A percentile compares a stretch with the other conserved stretches of the same genome.
Conservation (phyloP, 257 asterid genomes). For the Capsicum rhomboideum region DNA sequence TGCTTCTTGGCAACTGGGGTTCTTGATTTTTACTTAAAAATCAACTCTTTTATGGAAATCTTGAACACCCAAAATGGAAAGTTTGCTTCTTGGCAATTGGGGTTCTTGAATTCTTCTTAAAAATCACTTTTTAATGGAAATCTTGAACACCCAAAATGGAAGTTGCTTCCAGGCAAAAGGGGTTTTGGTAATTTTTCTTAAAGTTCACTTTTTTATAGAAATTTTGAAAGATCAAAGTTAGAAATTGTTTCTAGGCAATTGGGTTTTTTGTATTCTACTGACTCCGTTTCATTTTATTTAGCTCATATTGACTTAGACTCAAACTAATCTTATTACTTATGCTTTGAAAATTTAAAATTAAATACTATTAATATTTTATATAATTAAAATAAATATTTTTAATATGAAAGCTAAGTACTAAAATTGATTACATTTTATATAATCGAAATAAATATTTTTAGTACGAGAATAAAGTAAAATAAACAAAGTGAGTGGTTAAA, state of each 20-base stretch:
- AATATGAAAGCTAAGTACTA: too few relatives aligned
- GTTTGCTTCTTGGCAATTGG: not conserved
- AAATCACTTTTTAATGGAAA: not conserved
- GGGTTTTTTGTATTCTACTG: not conserved
- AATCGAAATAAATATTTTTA: too few relatives aligned
- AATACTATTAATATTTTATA: too few relatives aligned
- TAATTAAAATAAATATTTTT: too few relatives aligned
- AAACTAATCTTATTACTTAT: too few relatives aligned
- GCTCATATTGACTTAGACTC: too few relatives aligned
- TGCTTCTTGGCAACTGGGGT: not conserved
- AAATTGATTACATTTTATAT: too few relatives aligned
- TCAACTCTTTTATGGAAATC: not conserved
- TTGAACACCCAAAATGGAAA: not conserved
- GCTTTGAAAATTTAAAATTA: too few relatives aligned
- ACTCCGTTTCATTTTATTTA: too few relatives aligned
- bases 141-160: not conserved
- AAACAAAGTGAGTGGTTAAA: not conserved
- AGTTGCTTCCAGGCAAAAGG: not conserved
- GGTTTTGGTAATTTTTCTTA: not conserved
- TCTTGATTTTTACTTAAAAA: not conserved
- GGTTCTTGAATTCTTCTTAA: not conserved
- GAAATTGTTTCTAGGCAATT: not conserved
- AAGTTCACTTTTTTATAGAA: not conserved
- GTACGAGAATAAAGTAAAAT: too few relatives aligned
- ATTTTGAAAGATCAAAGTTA: not conserved